Conservation (phyloP, 768 basidiomycete genomes). For the Cubamyces sp. region DNA sequence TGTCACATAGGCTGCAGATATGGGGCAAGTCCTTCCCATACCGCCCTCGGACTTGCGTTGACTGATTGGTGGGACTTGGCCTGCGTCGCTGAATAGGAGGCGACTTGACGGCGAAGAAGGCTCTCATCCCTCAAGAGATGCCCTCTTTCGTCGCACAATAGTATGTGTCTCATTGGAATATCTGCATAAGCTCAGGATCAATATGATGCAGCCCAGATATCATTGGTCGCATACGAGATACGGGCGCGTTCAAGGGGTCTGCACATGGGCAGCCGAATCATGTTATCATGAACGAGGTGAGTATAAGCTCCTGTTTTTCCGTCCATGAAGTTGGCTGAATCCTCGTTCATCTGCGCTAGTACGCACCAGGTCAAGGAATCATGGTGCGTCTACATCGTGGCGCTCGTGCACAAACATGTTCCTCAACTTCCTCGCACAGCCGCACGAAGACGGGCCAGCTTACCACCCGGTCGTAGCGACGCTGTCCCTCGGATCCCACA, state of each 20-base stretch:
- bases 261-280: constrained; percentile 82
- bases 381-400: constrained; percentile 56
- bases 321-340: constrained; percentile 15
- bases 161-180: background rate
- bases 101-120: constrained; percentile 69
- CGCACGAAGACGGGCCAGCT: constrained; percentile 90
- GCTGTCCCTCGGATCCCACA: constrained; percentile 84
- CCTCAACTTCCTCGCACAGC: constrained; percentile 45
- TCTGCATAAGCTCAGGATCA: constrained; percentile 13
- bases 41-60: too few species aligned
- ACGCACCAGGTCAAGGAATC: constrained; percentile 90
- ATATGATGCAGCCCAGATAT: constrained; percentile 71
- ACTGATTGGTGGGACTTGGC: background rate
- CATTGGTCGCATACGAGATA: constrained; percentile 65
- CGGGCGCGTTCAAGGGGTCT: constrained; percentile 64
- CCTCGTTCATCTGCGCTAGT: constrained; percentile 47
- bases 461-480: constrained; percentile 91
- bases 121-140: constrained; percentile 68
- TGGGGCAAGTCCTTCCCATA: constrained; percentile 55
- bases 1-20: constrained; percentile 58
- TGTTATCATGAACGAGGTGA: constrained; percentile 84
- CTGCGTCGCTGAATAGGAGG: constrained; percentile 54
- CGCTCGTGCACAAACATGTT: too few species aligned
- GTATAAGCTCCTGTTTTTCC: constrained; percentile 16
- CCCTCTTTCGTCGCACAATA: constrained; percentile 61